Evolutionary conservation across 83 land plant species (phyloP).

Genomic region (Picea mariana): DNA sequence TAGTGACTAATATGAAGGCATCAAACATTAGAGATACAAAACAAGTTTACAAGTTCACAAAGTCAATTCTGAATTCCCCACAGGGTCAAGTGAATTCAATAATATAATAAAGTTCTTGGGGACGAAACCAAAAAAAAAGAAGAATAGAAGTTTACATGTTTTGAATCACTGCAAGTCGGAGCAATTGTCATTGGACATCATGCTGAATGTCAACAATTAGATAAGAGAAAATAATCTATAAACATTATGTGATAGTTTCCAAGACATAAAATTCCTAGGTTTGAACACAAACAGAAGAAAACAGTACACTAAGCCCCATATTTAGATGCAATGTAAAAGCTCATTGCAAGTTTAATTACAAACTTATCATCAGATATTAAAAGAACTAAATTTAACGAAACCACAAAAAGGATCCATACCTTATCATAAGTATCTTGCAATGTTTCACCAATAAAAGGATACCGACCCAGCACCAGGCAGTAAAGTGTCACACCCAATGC

Average conservation of each 20-base stretch:
- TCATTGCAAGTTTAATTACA: not conserved
- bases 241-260: not conserved
- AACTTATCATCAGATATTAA: not conserved
- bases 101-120: not conserved
- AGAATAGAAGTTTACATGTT: not conserved
- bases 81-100: not conserved
- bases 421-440: slow-evolving; percentile 89
- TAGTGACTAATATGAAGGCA: not conserved
- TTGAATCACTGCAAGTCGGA: not conserved
- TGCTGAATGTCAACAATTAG: not conserved
- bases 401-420: slow-evolving; percentile 22
- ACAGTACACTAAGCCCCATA: not conserved
- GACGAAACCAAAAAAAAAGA: too few relatives aligned
- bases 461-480: slow-evolving; percentile 83
- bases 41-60: not conserved
- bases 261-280: not conserved
- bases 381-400: not conserved
- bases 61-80: not conserved
- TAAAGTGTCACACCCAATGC: slow-evolving; percentile 94
- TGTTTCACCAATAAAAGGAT: slow-evolving; percentile 93
- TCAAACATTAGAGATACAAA: not conserved
- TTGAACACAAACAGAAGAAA: not conserved
- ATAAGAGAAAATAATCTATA: not conserved
- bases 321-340: not conserved
- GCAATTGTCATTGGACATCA: not conserved